Evolutionary conservation across 768 basidiomycete species (phyloP).

Genomic region (Leccinum aurantiacum): DNA sequence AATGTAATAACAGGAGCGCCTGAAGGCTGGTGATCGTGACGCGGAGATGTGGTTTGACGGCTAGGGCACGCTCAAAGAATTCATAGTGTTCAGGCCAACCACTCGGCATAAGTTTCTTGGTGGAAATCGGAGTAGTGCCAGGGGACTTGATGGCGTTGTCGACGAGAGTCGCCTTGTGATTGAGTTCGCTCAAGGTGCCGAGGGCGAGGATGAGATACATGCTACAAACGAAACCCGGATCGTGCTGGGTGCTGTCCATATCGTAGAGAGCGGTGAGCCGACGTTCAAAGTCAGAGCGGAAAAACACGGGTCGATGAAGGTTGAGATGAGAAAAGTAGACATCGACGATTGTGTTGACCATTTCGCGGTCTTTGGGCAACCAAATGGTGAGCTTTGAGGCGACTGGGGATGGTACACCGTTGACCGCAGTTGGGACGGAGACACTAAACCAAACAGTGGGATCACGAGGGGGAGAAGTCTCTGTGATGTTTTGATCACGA

Average conservation of each 20-base stretch:
- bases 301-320: conserved; percentile 74
- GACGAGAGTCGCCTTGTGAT: conserved; percentile 59
- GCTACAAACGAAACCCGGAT: conserved; percentile 79
- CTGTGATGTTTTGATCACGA: conserved; percentile 59
- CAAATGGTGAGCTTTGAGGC: conserved; percentile 46
- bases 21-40: conserved; percentile 83
- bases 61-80: conserved; percentile 77
- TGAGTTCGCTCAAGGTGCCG: conserved; percentile 80
- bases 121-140: conserved; percentile 36
- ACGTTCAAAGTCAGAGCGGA: conserved; percentile 65
- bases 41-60: conserved; percentile 77
- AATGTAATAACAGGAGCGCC: conserved; percentile 79
- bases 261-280: conserved; percentile 68
- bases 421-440: conserved; percentile 49
- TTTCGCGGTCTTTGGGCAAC: conserved; percentile 75
- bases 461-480: conserved; percentile 59
- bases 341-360: conserved; percentile 60
- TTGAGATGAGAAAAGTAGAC: conserved; percentile 80
- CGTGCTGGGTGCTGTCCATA: conserved; percentile 49
- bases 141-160: conserved; percentile 44
- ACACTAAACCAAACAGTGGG: conserved; percentile 59
- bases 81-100: conserved; percentile 82
- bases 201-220: conserved; percentile 76
- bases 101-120: conserved; percentile 56
- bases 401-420: conserved; percentile 19